Percentiles rank a stretch among this genome's conserved stretches.
Evolutionary conservation across 192 early-diverging fungal genomes (phyloP).

Genomic region (Coemansia erecta): DNA sequence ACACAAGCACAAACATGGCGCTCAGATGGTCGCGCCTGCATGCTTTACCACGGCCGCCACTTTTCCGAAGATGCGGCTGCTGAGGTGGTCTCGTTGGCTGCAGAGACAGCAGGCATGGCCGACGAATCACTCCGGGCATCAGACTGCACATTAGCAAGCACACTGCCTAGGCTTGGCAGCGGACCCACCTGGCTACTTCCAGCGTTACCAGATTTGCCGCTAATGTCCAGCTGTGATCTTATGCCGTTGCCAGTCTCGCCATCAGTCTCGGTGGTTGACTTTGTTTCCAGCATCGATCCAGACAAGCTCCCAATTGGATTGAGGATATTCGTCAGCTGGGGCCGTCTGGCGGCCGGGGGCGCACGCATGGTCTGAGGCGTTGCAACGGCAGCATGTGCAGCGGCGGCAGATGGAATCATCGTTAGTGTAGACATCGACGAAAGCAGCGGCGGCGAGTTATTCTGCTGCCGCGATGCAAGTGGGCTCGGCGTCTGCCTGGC

Average conservation of each 20-base stretch:
- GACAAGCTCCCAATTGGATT: constrained; percentile 21
- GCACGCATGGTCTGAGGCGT: constrained; percentile 12
- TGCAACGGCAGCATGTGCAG: background rate
- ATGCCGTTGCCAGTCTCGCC: background rate
- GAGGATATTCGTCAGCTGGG: constrained; percentile 38
- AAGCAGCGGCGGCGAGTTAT: constrained; percentile 25
- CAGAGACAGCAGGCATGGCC: constrained; percentile 6
- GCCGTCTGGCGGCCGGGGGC: constrained; percentile 14
- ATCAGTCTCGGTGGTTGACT: background rate
- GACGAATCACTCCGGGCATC: background rate
- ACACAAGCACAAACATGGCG: background rate
- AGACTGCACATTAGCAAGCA: constrained; percentile 33
- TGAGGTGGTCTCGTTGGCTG: constrained; percentile 8
- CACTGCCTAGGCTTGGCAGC: constrained; percentile 38
- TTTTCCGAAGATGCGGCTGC: constrained; percentile 24
- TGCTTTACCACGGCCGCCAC: constrained; percentile 47
- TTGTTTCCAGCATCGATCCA: no score
- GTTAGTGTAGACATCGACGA: constrained; percentile 39
- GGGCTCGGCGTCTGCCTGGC: constrained; percentile 34
- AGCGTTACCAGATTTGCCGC: background rate
- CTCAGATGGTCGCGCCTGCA: background rate
- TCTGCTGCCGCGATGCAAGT: constrained; percentile 11
- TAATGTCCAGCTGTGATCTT: background rate
- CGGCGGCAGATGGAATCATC: constrained; percentile 8
- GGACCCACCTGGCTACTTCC: constrained; percentile 23